These are phyloP conservation scores for Starmerella davenportii DNA, from an alignment of 805 yeast species.

Conservation along the genomic window DNA sequence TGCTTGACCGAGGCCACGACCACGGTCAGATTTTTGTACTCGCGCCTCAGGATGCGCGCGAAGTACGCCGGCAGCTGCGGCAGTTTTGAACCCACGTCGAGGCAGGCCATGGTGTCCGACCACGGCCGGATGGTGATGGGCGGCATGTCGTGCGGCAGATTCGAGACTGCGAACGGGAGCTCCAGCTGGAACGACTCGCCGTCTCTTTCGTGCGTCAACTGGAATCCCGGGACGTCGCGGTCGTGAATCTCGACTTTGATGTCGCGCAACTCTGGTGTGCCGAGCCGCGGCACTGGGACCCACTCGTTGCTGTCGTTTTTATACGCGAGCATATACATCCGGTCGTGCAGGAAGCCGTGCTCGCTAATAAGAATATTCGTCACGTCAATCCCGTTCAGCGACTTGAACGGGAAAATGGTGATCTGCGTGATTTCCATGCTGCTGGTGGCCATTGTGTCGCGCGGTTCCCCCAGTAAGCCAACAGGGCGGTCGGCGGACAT, in stretches of 20 bases:
- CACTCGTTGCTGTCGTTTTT: constrained; percentile 8
- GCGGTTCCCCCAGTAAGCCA: no score
- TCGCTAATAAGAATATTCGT: constrained; percentile 16
- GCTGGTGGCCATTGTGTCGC: not conserved
- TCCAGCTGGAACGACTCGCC: constrained; percentile 1
- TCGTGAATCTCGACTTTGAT: constrained; percentile 14
- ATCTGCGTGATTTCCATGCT: constrained; percentile 12
- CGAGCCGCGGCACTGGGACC: constrained; percentile 21
- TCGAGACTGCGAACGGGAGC: constrained; percentile 11
- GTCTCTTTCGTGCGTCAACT: constrained; percentile 10
- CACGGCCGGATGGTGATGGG: constrained; percentile 16
- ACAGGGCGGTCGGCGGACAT: no score
- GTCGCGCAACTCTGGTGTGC: constrained; percentile 17
- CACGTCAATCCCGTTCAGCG: constrained; percentile 20
- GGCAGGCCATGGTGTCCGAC: constrained; percentile 17
- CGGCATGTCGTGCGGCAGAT: constrained; percentile 6
- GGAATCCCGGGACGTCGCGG: constrained; percentile 7
- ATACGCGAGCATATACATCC: constrained; percentile 20
- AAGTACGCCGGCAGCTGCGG: constrained; percentile 12
- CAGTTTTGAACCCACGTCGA: constrained; percentile 13
- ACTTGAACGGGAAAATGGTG: constrained; percentile 21
- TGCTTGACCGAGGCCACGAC: constrained; percentile 17
- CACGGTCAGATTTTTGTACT: constrained; percentile 8
- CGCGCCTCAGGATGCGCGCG: constrained; percentile 4
- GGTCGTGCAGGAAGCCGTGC: constrained; percentile 22